Percentiles rank a stretch among this genome's conserved stretches.
phyloP scores from a whole-genome alignment of 306 rosid species.

The Cucurbita maxima region DNA sequence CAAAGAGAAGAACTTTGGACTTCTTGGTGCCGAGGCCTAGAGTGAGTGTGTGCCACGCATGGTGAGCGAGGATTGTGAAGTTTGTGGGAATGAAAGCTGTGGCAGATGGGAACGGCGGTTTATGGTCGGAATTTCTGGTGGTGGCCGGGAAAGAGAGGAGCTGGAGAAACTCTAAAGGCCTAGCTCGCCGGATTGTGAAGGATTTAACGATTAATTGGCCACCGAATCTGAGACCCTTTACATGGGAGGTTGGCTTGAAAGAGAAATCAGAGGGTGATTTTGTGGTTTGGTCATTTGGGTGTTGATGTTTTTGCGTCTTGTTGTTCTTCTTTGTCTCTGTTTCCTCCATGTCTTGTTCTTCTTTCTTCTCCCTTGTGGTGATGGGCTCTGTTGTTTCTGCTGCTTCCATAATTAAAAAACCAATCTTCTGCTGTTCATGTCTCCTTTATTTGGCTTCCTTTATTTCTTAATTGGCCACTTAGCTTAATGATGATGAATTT shows the following conservation, averaged over 20 bases:
- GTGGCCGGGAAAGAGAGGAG: constrained; percentile 66
- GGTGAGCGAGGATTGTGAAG: constrained; percentile 93
- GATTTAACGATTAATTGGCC: constrained; percentile 94
- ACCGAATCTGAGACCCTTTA: constrained; percentile 84
- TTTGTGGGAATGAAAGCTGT: constrained; percentile 78
- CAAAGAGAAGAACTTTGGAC: constrained; percentile 67
- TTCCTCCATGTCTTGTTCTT: constrained; percentile 24
- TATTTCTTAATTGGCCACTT: constrained; percentile 2
- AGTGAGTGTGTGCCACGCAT: constrained; percentile 92
- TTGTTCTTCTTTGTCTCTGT: constrained; percentile 36
- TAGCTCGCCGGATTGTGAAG: constrained; percentile 73
- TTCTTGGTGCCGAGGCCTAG: constrained; percentile 91
- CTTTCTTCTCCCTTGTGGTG: background rate
- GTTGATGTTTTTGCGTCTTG: constrained; percentile 83
- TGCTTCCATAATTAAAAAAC: constrained; percentile 8
- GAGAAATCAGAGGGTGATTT: constrained; percentile 68
- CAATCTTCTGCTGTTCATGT: constrained; percentile 14
- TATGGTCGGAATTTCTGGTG: constrained; percentile 6
- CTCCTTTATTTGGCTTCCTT: background rate
- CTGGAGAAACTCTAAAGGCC: constrained; percentile 55
- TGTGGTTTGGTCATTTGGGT: constrained; percentile 65
- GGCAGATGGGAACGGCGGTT: constrained; percentile 67
- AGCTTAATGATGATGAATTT: background rate
- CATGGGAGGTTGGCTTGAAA: constrained; percentile 74
- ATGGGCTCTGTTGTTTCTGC: constrained; percentile 7